Conservation (phyloP, 1,284 basidiomycete species). For the Pseudozyma sp. region DNA sequence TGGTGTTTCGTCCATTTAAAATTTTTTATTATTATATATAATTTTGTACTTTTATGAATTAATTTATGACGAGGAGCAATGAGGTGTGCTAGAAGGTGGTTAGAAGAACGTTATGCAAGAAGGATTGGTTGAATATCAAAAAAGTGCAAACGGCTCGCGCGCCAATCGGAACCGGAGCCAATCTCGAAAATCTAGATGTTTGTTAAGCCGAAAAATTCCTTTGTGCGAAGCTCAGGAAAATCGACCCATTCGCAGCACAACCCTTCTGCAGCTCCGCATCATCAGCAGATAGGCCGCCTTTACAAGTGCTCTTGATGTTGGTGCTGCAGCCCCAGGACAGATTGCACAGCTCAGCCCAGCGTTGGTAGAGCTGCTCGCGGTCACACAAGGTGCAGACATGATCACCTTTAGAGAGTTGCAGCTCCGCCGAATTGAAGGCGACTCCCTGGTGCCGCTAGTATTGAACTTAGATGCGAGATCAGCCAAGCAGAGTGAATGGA, state of each 20-base stretch:
- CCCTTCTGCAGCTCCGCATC: background rate
- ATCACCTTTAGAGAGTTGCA: too few relatives aligned
- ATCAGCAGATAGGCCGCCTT: background rate
- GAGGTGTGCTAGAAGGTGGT: conserved; percentile 10
- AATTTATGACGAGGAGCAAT: background rate
- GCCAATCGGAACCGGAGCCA: conserved; percentile 28
- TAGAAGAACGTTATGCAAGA: conserved; percentile 20
- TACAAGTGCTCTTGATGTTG: too few relatives aligned
- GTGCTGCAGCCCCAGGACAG: too few relatives aligned
- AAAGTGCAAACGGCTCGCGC: conserved; percentile 13
- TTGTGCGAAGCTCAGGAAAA: background rate
- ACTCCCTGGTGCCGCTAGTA: too few relatives aligned
- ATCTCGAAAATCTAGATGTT: background rate
- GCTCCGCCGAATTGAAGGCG: too few relatives aligned
- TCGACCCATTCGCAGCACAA: background rate
- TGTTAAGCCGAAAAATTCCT: conserved; percentile 6
- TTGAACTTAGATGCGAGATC: too few relatives aligned
- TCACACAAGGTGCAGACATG: too few relatives aligned
- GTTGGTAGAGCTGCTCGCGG: too few relatives aligned
- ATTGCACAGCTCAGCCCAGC: too few relatives aligned
- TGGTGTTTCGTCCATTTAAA: too few relatives aligned
- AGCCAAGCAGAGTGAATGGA: too few relatives aligned
- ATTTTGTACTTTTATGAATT: background rate
- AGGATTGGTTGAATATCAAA: background rate
- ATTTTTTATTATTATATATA: background rate